These are phyloP conservation scores for Paragyromitra xinjiangensis DNA, from an alignment of 495 filamentous ascomycete genomes.

Conservation along the genomic window DNA sequence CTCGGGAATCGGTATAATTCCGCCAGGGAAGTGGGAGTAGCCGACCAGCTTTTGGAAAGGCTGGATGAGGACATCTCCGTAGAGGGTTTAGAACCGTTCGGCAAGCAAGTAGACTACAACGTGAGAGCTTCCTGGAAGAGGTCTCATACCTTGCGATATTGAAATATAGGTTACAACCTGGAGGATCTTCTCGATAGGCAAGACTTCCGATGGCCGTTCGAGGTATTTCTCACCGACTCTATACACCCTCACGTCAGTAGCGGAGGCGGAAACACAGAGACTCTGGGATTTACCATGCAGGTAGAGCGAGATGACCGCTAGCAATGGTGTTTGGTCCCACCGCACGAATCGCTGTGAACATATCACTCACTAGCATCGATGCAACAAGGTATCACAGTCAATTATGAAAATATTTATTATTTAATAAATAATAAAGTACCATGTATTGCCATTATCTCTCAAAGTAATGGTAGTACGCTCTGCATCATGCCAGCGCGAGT, in stretches of 20 bases:
- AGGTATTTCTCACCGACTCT: conserved; percentile 73
- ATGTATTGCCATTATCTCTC: too few relatives aligned
- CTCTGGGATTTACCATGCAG: conserved; percentile 67
- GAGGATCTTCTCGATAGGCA: conserved; percentile 65
- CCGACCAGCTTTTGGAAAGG: background rate
- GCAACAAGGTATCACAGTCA: too few relatives aligned
- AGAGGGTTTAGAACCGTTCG: too few relatives aligned
- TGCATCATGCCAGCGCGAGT: too few relatives aligned
- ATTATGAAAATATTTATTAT: too few relatives aligned
- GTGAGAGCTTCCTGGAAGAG: background rate
- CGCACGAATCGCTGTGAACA: too few relatives aligned
- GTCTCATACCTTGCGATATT: conserved; percentile 61
- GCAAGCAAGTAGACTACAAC: background rate
- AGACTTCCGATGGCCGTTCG: conserved; percentile 61
- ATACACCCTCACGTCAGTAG: background rate
- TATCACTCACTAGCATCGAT: too few relatives aligned
- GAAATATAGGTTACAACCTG: conserved; percentile 68
- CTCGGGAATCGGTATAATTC: background rate
- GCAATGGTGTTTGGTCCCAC: conserved; percentile 65
- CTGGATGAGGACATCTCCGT: background rate
- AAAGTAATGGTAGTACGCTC: too few relatives aligned
- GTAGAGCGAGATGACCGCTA: conserved; percentile 68
- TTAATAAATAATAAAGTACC: too few relatives aligned
- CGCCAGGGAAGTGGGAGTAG: background rate
- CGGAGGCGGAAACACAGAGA: background rate